phyloP scores from a whole-genome alignment of 495 filamentous ascomycete species.

The Xylaria intraflava region DNA sequence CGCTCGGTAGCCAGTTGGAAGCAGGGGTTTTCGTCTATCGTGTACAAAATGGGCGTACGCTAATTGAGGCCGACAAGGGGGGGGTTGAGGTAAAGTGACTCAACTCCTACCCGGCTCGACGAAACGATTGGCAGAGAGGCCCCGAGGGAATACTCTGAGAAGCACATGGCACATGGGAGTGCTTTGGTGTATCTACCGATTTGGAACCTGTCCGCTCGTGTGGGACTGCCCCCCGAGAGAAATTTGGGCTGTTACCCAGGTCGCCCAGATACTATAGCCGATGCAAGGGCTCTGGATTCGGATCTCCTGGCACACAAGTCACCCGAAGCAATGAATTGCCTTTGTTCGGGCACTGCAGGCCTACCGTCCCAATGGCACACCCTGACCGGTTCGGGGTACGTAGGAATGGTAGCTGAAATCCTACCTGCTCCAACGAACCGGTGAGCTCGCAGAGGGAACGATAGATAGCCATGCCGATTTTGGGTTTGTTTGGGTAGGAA shows the following conservation, averaged over 20 bases:
- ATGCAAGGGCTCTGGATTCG: neutral
- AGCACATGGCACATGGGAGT: neutral
- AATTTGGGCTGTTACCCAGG: neutral
- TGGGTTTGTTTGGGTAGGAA: neutral
- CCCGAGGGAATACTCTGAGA: neutral
- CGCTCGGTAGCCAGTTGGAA: slow-evolving; percentile 1
- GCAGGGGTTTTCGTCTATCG: slow-evolving; percentile 1
- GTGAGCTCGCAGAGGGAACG: neutral
- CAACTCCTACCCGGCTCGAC: neutral
- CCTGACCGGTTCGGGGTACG: neutral
- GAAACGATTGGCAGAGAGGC: neutral
- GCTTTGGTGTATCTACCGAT: neutral
- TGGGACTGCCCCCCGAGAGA: neutral
- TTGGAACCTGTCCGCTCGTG: neutral
- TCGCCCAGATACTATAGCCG: neutral
- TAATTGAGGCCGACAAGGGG: neutral
- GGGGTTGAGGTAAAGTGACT: slow-evolving; percentile 1
- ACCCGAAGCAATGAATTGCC: neutral
- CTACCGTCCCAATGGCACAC: neutral
- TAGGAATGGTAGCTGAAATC: neutral
- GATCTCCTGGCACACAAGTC: neutral
- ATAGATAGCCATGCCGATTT: neutral
- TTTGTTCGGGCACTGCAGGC: neutral
- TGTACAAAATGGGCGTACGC: neutral
- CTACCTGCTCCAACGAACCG: neutral